These are phyloP conservation scores for Penicillium desertorum DNA, from an alignment of 495 filamentous ascomycete species.

Conservation along the genomic window DNA sequence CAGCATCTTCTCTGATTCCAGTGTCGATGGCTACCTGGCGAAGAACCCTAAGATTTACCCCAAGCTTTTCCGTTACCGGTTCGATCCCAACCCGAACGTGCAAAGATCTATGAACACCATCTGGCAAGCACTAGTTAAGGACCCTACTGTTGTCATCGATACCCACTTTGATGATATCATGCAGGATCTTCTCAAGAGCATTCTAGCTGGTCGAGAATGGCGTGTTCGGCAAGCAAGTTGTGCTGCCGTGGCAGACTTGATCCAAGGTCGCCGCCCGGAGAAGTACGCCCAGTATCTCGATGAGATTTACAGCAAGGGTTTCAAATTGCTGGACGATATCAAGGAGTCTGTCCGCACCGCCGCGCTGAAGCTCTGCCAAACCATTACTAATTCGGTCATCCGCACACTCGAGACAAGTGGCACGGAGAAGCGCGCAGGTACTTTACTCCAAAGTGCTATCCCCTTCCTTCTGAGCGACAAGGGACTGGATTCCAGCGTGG, in stretches of 20 bases:
- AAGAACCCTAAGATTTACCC: conserved; percentile 91
- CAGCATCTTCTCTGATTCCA: conserved; percentile 84
- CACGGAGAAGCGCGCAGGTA: conserved; percentile 64
- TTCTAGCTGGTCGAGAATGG: conserved; percentile 84
- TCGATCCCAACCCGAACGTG: conserved; percentile 91
- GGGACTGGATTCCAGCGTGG: conserved; percentile 80
- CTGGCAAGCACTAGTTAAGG: conserved; percentile 89
- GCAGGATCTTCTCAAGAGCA: conserved; percentile 76
- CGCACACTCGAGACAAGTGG: conserved; percentile 80
- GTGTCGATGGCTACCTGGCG: conserved; percentile 65
- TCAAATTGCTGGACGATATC: conserved; percentile 87
- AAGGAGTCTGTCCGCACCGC: conserved; percentile 84
- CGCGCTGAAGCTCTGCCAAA: conserved; percentile 76
- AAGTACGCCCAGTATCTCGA: conserved; percentile 82
- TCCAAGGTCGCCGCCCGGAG: conserved; percentile 70
- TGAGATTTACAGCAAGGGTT: conserved; percentile 76
- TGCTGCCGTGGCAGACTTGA: conserved; percentile 81
- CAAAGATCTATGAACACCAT: conserved; percentile 95
- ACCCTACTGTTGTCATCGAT: conserved; percentile 69
- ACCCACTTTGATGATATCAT: conserved; percentile 82
- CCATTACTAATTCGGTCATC: conserved; percentile 77
- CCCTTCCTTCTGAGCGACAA: conserved; percentile 89
- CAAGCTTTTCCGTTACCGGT: conserved; percentile 89
- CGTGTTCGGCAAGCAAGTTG: conserved; percentile 88
- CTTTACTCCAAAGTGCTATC: conserved; percentile 78